phyloP scores from a whole-genome alignment of 257 asterid genomes.

The Capsicum chinense region DNA sequence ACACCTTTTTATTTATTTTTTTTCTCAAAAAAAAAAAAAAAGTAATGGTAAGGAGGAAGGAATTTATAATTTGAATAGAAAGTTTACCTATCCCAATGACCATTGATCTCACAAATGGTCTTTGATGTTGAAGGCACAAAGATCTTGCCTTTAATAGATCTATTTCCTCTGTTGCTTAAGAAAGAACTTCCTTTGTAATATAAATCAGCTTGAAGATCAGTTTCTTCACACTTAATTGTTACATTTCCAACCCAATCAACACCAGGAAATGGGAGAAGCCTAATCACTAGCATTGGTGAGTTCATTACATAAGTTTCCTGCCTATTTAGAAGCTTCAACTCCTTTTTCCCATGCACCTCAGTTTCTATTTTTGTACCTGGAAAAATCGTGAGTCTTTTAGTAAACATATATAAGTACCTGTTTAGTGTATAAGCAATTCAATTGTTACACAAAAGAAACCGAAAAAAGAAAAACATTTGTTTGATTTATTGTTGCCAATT shows the following conservation, averaged over 20 bases:
- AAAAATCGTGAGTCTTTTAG: neutral
- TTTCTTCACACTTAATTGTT: conserved; percentile 59
- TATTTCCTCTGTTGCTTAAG: conserved; percentile 48
- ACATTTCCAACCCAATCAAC: conserved; percentile 87
- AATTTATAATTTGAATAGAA: neutral
- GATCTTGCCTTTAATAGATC: conserved; percentile 72
- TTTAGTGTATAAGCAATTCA: neutral
- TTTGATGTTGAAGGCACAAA: conserved; percentile 52
- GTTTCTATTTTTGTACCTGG: conserved; percentile 70
- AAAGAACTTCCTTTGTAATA: conserved; percentile 59
- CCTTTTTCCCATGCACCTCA: conserved; percentile 65
- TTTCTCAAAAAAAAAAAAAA: neutral
- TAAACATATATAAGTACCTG: neutral
- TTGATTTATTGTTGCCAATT: no score
- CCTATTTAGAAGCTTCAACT: conserved; percentile 53
- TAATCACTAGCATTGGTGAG: conserved; percentile 74
- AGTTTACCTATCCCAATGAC: conserved; percentile 87
- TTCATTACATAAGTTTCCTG: conserved; percentile 72
- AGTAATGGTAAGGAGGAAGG: neutral
- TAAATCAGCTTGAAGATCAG: conserved; percentile 70
- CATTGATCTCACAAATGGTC: conserved; percentile 60
- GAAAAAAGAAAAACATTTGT: neutral
- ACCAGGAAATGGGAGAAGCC: conserved; percentile 65
- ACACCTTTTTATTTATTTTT: no score
- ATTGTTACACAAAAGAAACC: neutral